A percentile compares a stretch with the other conserved stretches of the same genome.
phyloP scores from a whole-genome alignment of 768 basidiomycete genomes.

The Suillus lakei region DNA sequence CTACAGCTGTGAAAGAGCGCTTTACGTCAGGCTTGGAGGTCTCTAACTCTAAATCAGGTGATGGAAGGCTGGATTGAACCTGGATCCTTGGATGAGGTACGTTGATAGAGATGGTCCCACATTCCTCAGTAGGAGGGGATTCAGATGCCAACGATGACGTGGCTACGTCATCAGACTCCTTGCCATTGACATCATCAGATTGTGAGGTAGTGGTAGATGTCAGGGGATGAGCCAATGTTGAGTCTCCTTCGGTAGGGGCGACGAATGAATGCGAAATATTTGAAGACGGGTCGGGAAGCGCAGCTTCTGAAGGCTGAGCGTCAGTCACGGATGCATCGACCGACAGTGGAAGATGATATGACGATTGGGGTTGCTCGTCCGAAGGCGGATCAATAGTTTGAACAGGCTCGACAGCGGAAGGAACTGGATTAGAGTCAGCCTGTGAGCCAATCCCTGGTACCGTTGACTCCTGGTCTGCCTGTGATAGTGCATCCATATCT shows the following conservation, averaged over 20 bases:
- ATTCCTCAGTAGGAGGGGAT: slow-evolving; percentile 1
- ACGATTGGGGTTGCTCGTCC: background rate
- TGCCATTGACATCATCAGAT: background rate
- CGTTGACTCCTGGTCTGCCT: slow-evolving; percentile 12
- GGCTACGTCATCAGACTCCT: background rate
- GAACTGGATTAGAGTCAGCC: background rate
- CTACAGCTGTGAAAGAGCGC: slow-evolving; percentile 56
- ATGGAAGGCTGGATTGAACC: slow-evolving; percentile 9
- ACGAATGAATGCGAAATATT: background rate
- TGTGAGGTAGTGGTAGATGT: background rate
- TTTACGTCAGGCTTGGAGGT: slow-evolving; percentile 16
- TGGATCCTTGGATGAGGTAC: slow-evolving; percentile 12
- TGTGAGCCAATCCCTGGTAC: background rate
- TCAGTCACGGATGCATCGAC: background rate
- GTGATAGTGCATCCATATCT: slow-evolving; percentile 4
- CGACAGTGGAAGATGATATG: background rate
- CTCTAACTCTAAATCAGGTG: slow-evolving; percentile 14
- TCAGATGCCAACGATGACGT: background rate
- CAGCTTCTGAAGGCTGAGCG: background rate
- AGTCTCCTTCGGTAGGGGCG: background rate
- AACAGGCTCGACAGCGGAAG: background rate
- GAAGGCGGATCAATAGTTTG: background rate
- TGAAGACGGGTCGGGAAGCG: background rate
- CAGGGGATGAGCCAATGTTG: background rate
- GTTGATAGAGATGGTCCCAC: slow-evolving; percentile 4